Percentiles rank a stretch among this genome's conserved stretches.
phyloP scores from a whole-genome alignment of 2,329 filamentous ascomycete species.

The Ophidiomyces ophidiicola region DNA sequence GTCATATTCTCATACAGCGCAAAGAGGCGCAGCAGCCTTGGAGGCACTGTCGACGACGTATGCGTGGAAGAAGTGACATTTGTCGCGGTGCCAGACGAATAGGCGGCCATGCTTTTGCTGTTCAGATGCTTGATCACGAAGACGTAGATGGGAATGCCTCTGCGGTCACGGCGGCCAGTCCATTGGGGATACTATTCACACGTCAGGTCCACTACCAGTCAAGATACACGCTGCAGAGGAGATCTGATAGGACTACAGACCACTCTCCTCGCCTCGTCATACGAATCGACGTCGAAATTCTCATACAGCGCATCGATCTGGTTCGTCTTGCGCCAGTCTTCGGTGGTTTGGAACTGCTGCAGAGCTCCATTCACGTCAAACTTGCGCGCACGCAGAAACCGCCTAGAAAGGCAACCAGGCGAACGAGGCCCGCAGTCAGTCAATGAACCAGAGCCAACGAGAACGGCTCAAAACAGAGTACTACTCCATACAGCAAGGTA shows the following conservation, averaged over 20 bases:
- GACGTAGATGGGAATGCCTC: slow-evolving; percentile 84
- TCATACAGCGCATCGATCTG: slow-evolving; percentile 67
- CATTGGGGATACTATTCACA: slow-evolving; percentile 70
- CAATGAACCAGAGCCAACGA: slow-evolving; percentile 6
- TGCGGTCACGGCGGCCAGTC: slow-evolving; percentile 79
- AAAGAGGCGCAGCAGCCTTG: slow-evolving; percentile 73
- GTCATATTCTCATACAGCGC: slow-evolving; percentile 89
- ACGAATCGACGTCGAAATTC: slow-evolving; percentile 74
- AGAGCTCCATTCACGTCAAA: slow-evolving; percentile 69
- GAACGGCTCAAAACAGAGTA: slow-evolving; percentile 7
- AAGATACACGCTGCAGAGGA: not conserved
- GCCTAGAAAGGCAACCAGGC: slow-evolving; percentile 38
- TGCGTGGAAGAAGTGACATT: slow-evolving; percentile 48
- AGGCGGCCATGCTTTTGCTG: slow-evolving; percentile 64
- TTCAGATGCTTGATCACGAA: slow-evolving; percentile 78
- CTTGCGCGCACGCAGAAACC: slow-evolving; percentile 72
- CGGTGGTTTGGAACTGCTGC: slow-evolving; percentile 74
- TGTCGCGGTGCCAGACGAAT: slow-evolving; percentile 46
- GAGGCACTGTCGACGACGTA: slow-evolving; percentile 43
- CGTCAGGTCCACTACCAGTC: not conserved
- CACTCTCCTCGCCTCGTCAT: slow-evolving; percentile 61
- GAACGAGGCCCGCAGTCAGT: not conserved
- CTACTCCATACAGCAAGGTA: slow-evolving; percentile 34
- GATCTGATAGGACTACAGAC: slow-evolving; percentile 42
- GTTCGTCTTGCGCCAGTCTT: slow-evolving; percentile 73